These are phyloP conservation scores for Dothistroma septosporum DNA, from an alignment of 2,329 filamentous ascomycete species.

Conservation along the genomic window DNA sequence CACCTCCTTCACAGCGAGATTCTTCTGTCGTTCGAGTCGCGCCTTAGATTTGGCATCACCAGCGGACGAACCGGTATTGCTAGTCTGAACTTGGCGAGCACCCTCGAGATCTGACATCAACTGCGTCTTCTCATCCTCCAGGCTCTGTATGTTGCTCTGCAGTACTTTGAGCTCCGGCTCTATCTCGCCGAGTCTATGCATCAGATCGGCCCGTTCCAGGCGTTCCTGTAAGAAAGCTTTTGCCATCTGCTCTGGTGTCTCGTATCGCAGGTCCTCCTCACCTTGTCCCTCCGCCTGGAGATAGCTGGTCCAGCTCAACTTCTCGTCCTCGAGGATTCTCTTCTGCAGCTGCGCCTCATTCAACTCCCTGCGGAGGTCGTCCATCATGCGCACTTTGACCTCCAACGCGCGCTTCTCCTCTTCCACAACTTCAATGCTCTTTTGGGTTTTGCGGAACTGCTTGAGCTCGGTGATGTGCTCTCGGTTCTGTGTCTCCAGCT, in stretches of 20 bases:
- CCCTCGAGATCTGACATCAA: constrained; percentile 68
- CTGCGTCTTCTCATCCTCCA: constrained; percentile 66
- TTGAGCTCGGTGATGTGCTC: constrained; percentile 77
- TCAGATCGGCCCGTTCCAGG: constrained; percentile 70
- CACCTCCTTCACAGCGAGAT: constrained; percentile 82
- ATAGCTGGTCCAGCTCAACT: constrained; percentile 79
- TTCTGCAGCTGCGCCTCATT: constrained; percentile 76
- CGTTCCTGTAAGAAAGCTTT: constrained; percentile 78
- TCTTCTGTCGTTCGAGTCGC: constrained; percentile 79
- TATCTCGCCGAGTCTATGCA: constrained; percentile 73
- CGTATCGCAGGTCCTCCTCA: constrained; percentile 66
- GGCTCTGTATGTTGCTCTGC: constrained; percentile 65
- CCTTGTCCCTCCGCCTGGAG: constrained; percentile 63
- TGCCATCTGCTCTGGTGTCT: constrained; percentile 82
- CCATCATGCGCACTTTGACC: constrained; percentile 69
- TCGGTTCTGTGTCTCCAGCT: constrained; percentile 72
- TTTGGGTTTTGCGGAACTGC: constrained; percentile 73
- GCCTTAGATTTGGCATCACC: constrained; percentile 58
- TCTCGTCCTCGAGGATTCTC: constrained; percentile 84
- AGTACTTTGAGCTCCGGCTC: constrained; percentile 75
- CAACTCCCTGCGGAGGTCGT: constrained; percentile 69
- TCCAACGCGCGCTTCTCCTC: constrained; percentile 87
- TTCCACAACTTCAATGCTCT: constrained; percentile 88
- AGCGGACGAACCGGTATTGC: constrained; percentile 32
- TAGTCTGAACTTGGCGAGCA: constrained; percentile 46